These are phyloP conservation scores for Trichoderma koningii DNA, from an alignment of 2,329 filamentous ascomycete species.

Conservation along the genomic window DNA sequence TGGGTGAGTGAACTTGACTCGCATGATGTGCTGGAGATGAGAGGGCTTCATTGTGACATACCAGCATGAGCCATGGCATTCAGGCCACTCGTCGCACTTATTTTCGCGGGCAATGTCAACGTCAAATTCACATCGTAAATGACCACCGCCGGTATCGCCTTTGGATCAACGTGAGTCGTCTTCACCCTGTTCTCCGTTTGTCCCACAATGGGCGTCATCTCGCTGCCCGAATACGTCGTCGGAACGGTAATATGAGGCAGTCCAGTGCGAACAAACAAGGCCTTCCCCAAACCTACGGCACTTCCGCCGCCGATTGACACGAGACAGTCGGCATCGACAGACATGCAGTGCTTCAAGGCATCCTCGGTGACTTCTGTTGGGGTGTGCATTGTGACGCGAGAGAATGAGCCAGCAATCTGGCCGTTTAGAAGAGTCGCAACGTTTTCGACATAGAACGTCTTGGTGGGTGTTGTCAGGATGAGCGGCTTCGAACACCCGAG, in stretches of 20 bases:
- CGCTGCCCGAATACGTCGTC: slow-evolving; percentile 63
- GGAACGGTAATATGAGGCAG: slow-evolving; percentile 56
- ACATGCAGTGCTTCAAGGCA: slow-evolving; percentile 52
- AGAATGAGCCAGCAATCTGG: slow-evolving; percentile 42
- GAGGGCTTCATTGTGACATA: slow-evolving; percentile 33
- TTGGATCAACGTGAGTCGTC: slow-evolving; percentile 58
- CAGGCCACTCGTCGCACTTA: slow-evolving; percentile 61
- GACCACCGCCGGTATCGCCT: slow-evolving; percentile 61
- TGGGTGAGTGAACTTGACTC: background rate
- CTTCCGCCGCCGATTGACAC: slow-evolving; percentile 34
- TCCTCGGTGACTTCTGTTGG: slow-evolving; percentile 59
- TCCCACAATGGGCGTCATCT: slow-evolving; percentile 66
- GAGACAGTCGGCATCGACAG: slow-evolving; percentile 53
- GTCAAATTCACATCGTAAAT: slow-evolving; percentile 68
- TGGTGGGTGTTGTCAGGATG: slow-evolving; percentile 54
- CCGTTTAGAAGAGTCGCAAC: slow-evolving; percentile 3
- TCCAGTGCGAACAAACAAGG: slow-evolving; percentile 56
- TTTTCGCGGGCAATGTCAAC: slow-evolving; percentile 54
- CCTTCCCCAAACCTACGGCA: slow-evolving; percentile 60
- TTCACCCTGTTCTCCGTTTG: slow-evolving; percentile 62
- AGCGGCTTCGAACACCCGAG: slow-evolving; percentile 53
- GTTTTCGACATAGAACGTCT: slow-evolving; percentile 5
- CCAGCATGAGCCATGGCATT: slow-evolving; percentile 67
- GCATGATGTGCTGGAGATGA: slow-evolving; percentile 29
- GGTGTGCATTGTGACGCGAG: slow-evolving; percentile 64